Conservation (phyloP, 1,284 basidiomycete genomes). For the Papiliotrema flavescens region DNA sequence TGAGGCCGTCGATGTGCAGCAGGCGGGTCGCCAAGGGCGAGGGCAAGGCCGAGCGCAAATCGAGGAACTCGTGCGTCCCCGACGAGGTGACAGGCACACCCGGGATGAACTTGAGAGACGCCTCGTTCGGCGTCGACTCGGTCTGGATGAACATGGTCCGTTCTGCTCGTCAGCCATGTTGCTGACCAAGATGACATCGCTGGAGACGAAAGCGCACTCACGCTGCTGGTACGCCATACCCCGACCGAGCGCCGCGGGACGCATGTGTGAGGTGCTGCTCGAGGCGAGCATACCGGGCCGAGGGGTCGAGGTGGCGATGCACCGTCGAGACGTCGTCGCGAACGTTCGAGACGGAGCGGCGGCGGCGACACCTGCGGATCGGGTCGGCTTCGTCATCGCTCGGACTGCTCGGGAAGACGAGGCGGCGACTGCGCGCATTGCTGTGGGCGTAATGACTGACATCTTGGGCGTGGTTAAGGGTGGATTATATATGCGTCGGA, state of each 20-base stretch:
- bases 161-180: slow-evolving; percentile 50
- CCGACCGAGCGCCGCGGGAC: slow-evolving; percentile 2
- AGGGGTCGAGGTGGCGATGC: not conserved
- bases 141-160: slow-evolving; percentile 97
- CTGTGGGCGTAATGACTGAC: slow-evolving; percentile 1
- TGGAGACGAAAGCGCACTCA: not conserved
- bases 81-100: slow-evolving; percentile 77
- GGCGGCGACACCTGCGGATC: too few relatives aligned
- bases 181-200: not conserved
- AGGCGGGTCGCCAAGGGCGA: slow-evolving; percentile 90
- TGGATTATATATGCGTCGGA: not conserved
- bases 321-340: slow-evolving; percentile 5
- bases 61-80: slow-evolving; percentile 85
- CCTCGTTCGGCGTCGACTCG: slow-evolving; percentile 93
- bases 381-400: not conserved
- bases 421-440: slow-evolving; percentile 28
- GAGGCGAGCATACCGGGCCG: not conserved
- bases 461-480: not conserved
- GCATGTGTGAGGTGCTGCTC: not conserved
- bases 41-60: slow-evolving; percentile 72
- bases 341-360: slow-evolving; percentile 12
- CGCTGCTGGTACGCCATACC: slow-evolving; percentile 3
- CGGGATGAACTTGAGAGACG: slow-evolving; percentile 97
- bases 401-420: slow-evolving; percentile 23
- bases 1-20: slow-evolving; percentile 89